Base-by-base conservation (phyloP, 257 asterid genomes). In the Nicotiana otophora region DNA sequence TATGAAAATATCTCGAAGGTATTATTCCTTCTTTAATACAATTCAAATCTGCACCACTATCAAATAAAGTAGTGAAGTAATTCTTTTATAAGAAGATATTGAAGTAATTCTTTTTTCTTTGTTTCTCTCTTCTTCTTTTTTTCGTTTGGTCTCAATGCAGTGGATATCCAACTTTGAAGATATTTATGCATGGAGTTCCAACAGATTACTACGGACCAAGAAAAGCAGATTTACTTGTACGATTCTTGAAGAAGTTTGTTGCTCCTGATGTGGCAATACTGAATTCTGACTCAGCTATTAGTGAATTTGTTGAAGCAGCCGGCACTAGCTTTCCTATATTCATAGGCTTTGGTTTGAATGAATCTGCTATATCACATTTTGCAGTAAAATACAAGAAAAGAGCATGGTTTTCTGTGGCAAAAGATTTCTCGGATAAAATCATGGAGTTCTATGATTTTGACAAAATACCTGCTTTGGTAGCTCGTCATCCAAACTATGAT, bases 391-490 rank as follows among this genome's bases (percentile, higher is more conserved):
- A 96, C 86, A 96, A 96, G 92, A 94, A 92, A 87, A 94, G 90
- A 87, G 98, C 99, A 77, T 94, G 99, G 99, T 96, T 96, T 89
- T 89, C 99, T 79, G 95, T 96, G 61, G 95, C 97, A 48, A 91
- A 87, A 77, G 95, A 89, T 83, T 92, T 94, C 86, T 92, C 98
- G 0, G 98, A 93, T 10, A 88, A 91, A 66, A 84, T 86, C 77
- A 90, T 93, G 98, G 88, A 92, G 74, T 86, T 81, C 1, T 94
- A 92, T 89, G 98, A 93, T 88, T 92, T 96, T 84, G 95, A 93
- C 86, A 93, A 92, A 88, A 93, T 83, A 58, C 99, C 98, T 84
- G 97, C 99, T 81, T 70, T 96, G 89, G 92, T 86, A 84, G 97
- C 97, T 9, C 89, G 85, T 87, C 91, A 90, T 84, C 97, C 95